A percentile compares a stretch with the other conserved stretches of the same genome.
phyloP scores from a whole-genome alignment of 768 basidiomycete species.

The Russula emetica region DNA sequence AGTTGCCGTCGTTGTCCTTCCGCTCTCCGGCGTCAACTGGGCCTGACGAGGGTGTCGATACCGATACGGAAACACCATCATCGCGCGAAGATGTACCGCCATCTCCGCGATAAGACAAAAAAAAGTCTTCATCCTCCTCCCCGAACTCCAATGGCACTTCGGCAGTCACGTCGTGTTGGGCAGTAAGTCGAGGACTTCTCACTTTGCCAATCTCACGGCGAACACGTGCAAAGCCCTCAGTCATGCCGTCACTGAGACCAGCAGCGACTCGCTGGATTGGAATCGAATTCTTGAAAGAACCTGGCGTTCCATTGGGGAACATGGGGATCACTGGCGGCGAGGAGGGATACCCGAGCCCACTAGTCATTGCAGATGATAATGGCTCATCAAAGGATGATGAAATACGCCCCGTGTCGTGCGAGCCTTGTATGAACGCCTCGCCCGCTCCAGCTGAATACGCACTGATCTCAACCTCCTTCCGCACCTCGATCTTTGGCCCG shows the following conservation, averaged over 20 bases:
- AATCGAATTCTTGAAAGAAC: conserved; percentile 45
- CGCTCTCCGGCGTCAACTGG: conserved; percentile 30
- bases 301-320: conserved; percentile 65
- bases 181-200: conserved; percentile 42
- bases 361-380: conserved; percentile 66
- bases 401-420: conserved; percentile 42
- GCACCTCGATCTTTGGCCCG: conserved; percentile 61
- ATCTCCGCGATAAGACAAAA: conserved; percentile 28
- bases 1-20: conserved; percentile 27
- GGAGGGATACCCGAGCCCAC: conserved; percentile 50
- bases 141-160: conserved; percentile 57
- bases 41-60: conserved; percentile 42
- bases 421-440: conserved; percentile 54
- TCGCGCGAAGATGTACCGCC: conserved; percentile 30
- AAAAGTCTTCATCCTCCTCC: conserved; percentile 64
- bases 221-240: conserved; percentile 56
- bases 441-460: conserved; percentile 42
- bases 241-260: conserved; percentile 52
- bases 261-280: conserved; percentile 53
- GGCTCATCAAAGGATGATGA: conserved; percentile 75
- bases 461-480: conserved; percentile 64
- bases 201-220: conserved; percentile 52
- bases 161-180: conserved; percentile 31
- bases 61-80: conserved; percentile 34
- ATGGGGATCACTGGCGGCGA: conserved; percentile 59